Evolutionary conservation across 78 protist species (phyloP).

Genomic region (Dictyostelium purpureum): DNA sequence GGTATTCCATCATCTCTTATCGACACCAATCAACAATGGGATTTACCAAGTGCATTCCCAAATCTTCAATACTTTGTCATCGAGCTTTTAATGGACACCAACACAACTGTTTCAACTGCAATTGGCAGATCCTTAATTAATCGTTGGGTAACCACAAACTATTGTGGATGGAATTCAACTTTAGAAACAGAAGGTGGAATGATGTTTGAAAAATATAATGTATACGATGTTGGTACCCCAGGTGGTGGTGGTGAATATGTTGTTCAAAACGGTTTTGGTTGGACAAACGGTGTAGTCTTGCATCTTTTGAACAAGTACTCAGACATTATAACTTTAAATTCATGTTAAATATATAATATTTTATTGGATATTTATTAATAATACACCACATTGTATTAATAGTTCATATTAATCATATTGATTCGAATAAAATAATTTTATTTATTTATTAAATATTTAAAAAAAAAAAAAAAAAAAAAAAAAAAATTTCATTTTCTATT

Average conservation of each 20-base stretch:
- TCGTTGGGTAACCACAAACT: conserved; percentile 54
- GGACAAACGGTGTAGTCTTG: conserved; percentile 84
- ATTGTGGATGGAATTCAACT: conserved; percentile 44
- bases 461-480: background rate
- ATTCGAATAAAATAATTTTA: too few relatives aligned
- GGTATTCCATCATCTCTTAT: conserved; percentile 71
- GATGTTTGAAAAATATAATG: conserved; percentile 84
- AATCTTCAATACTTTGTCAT: conserved; percentile 80
- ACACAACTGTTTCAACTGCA: background rate
- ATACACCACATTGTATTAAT: too few relatives aligned
- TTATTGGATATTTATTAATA: too few relatives aligned
- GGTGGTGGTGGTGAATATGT: conserved; percentile 89
- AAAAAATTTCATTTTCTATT: background rate
- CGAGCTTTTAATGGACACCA: background rate
- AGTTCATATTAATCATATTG: too few relatives aligned
- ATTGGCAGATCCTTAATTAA: background rate
- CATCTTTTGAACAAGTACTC: conserved; percentile 24
- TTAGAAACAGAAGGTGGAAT: conserved; percentile 40
- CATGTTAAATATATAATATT: too few relatives aligned
- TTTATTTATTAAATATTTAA: too few relatives aligned
- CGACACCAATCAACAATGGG: conserved; percentile 80
- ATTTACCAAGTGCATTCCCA: conserved; percentile 81
- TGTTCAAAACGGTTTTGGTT: conserved; percentile 85
- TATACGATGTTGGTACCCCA: conserved; percentile 39
- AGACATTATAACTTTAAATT: background rate